Conservation (phyloP, 805 yeast species). For the Alloascoidea hylecoeti region DNA sequence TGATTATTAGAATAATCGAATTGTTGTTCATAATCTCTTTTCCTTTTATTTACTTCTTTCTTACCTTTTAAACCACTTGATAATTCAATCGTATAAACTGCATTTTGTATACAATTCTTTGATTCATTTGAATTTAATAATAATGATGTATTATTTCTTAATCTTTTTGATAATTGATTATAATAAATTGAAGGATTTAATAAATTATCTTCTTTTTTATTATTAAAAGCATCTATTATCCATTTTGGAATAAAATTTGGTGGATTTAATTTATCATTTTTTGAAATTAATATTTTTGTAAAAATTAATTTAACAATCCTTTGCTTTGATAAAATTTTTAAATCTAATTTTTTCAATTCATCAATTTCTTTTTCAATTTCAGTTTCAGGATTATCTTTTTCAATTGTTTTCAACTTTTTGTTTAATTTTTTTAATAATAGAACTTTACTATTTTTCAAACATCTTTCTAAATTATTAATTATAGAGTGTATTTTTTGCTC, state of each 20-base stretch:
- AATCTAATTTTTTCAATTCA: background rate
- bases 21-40: background rate
- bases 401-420: background rate
- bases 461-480: background rate
- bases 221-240: constrained; percentile 3
- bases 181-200: constrained; percentile 1
- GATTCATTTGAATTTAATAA: background rate
- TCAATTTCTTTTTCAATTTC: constrained; percentile 2
- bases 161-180: background rate
- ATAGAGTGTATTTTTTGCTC: background rate
- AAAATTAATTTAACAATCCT: background rate
- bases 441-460: background rate
- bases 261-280: background rate
- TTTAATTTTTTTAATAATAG: background rate
- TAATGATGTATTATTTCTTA: background rate
- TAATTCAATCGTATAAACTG: background rate
- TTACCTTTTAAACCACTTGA: background rate
- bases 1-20: too few species aligned
- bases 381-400: background rate
- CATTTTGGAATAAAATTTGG: constrained; percentile 1
- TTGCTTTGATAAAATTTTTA: constrained; percentile 1
- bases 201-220: background rate
- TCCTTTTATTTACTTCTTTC: background rate
- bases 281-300: background rate
- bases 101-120: background rate